Evolutionary conservation across 176 grass and related monocot genomes (phyloP), one percentile per base, ranked within the genome.

Genomic region (Ampelocalamus luodianensis): DNA sequence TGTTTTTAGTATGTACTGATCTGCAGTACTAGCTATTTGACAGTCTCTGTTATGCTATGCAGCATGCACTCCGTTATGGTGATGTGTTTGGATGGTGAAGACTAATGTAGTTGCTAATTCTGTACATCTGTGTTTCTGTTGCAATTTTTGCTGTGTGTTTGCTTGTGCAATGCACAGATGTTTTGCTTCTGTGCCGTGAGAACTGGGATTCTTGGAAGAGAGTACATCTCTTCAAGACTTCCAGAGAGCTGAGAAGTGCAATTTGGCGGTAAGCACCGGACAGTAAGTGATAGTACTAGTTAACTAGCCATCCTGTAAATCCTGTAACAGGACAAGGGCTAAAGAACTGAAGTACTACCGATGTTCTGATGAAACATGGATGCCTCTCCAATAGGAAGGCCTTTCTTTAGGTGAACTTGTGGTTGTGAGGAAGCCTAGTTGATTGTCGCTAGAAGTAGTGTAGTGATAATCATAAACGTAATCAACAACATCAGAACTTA

Each of bases 1-100:
- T 85, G 71, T 78, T 71, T 50, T 77, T 72, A 75, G 69, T 15
- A 20, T 44, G 76, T 60, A 45, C 88, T 82, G 56, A 77, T 55
- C 77, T 65, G 55, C 24, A 54, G 54, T 55, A 86, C 71, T 65
- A 86, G 71, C 54, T 45, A 38, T 69, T 74, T 73, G 43, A 75
- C 85, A 58, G 61, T 43, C 39, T 65, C 8, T 70, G n/a, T 72
- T 54, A 45, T n/a, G 39, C 40, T 60, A 68, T 53, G 32, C 32
- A 34, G 32, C 32, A 34, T 34, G 29, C 79, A 69, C 20, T 50
- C 38, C 4, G 53, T 34, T 50, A 49, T 71, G 51, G 22, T 22
- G 15, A 66, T 85, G 60, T 46, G 64, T 85, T 80, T 65, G 24
- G 49, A 71, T 67, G 59, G 43, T 63, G 16, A 75, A 74, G 40